Conservation (phyloP, 129 eudicot species). For the Flaveria trinervia region DNA sequence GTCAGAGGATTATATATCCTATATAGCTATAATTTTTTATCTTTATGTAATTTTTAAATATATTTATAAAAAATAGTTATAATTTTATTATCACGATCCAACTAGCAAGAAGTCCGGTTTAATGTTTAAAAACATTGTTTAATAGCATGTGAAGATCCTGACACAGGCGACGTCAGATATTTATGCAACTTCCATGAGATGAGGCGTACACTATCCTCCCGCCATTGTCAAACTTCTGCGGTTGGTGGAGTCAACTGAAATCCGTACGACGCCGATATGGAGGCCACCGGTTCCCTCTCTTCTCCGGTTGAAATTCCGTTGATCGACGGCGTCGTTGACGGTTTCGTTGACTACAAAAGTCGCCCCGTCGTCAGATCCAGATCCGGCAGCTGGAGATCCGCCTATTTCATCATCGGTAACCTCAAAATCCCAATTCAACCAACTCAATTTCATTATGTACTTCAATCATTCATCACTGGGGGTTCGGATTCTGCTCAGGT, state of each 20-base stretch:
- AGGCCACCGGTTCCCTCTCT: conserved; percentile 18
- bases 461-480: not conserved
- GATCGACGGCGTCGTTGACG: conserved; percentile 53
- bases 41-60: too few species aligned
- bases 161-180: too few species aligned
- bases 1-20: too few species aligned
- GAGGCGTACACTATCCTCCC: conserved; percentile 18
- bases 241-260: conserved; percentile 11
- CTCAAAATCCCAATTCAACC: not conserved
- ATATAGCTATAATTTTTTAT: too few species aligned
- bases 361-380: conserved; percentile 56
- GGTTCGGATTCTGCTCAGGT: conserved; percentile 25
- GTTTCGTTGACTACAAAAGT: conserved; percentile 57
- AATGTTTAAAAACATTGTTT: too few species aligned
- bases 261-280: conserved; percentile 16
- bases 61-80: too few species aligned
- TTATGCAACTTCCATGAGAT: not conserved
- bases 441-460: not conserved
- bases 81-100: too few species aligned
- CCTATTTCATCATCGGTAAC: conserved; percentile 51
- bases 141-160: too few species aligned
- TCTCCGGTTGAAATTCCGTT: conserved; percentile 39
- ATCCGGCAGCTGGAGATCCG: conserved; percentile 74
- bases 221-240: conserved; percentile 15
- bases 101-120: too few species aligned